A percentile compares a stretch with the other conserved stretches of the same genome.
phyloP scores from a whole-genome alignment of 2,329 filamentous ascomycete species.

The Fusarium sulawesiense region DNA sequence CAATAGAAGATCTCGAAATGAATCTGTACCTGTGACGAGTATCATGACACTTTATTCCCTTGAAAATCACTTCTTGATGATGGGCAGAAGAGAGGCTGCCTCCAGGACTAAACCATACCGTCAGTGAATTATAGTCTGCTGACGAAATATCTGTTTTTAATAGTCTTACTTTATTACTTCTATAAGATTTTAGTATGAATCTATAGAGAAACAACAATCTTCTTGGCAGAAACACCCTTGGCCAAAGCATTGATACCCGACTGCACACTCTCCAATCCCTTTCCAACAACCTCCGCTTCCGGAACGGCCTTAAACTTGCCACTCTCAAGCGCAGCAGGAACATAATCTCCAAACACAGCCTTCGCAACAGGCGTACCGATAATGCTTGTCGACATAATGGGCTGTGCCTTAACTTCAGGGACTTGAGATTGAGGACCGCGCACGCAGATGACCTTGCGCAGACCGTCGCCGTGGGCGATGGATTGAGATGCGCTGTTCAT shows the following conservation, averaged over 20 bases:
- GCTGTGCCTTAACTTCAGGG: neutral
- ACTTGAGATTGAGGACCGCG: neutral
- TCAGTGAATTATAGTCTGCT: neutral
- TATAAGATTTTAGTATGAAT: no score
- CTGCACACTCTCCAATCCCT: constrained; percentile 21
- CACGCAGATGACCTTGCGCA: constrained; percentile 25
- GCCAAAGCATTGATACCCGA: constrained; percentile 16
- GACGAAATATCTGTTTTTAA: neutral
- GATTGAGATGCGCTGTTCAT: constrained; percentile 9
- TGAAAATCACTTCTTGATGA: no score
- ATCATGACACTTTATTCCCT: neutral
- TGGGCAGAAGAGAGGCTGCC: neutral
- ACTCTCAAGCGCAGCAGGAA: constrained; percentile 21
- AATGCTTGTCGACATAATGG: constrained; percentile 18
- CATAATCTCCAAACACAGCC: constrained; percentile 26
- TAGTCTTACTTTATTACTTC: neutral
- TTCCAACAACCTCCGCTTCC: constrained; percentile 24
- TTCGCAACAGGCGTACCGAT: constrained; percentile 25
- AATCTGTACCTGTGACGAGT: neutral
- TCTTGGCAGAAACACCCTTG: constrained; percentile 31
- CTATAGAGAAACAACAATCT: constrained; percentile 19
- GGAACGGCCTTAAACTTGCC: constrained; percentile 25
- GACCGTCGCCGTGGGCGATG: constrained; percentile 15
- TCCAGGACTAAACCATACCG: neutral
- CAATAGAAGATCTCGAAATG: neutral